Base-by-base conservation (phyloP, 345 rosid genomes). In the Gossypium turneri region DNA sequence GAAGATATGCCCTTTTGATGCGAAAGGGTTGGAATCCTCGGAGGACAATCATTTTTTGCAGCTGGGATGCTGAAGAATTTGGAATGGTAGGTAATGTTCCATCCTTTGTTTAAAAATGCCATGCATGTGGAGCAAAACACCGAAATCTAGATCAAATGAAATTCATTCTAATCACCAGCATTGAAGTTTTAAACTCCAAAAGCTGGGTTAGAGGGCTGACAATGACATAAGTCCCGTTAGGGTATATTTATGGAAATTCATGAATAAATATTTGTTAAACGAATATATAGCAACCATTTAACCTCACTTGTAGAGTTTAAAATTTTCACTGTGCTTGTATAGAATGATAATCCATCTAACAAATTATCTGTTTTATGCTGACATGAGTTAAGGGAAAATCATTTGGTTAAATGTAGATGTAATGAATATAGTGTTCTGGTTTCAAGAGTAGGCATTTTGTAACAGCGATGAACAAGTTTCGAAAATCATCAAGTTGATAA, bases 1-100 rank as follows among this genome's bases (percentile, higher is more conserved):
- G 96, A 16, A 67, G 99, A 67, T 93, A 85, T 65, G 67, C 92
- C 75, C 77, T 82, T 53, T 81, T 95, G 86, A 81, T 85, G 83
- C 84, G 70, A 60, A 83, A 72, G 67, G 98, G 99, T 27, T 95
- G 97, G 98, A 90, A 82, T 1, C 99, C 99, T 79, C 90, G 90
- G 63, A 90, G 99, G 70, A 93, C 96, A 53, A 84, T 95, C 58
- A 82, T 91, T 55, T 86, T 95, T 56, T 86, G 90, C 74, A 95
- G 99, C 78, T 95, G 99, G 99, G 99, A 95, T 76, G 99, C 94
- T 0, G 99, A 95, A 81, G 99, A 95, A 85, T 95, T 95, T 67
- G 99, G 98, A 70, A 90, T 95, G 98, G 99, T 95, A 81, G 78
- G 93, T 90, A 74, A 79, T 79, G 50, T 67, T 70, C 77, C 9